Evolutionary conservation across 2,329 filamentous ascomycete genomes (phyloP).

Genomic region (Lojkania enalia): DNA sequence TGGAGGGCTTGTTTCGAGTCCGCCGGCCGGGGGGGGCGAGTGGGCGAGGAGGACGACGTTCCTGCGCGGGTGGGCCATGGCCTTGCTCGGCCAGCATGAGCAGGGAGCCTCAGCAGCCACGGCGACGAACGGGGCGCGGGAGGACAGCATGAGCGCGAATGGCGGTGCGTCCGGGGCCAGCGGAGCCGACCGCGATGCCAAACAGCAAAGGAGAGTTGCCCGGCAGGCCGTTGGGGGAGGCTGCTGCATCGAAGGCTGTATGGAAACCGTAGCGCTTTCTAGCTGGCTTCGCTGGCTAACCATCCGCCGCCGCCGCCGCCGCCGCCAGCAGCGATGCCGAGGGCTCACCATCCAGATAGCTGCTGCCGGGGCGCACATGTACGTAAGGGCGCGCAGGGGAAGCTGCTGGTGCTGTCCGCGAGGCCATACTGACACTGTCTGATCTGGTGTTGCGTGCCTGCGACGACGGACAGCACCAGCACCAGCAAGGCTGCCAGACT

Average conservation of each 20-base stretch:
- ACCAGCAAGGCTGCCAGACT: no score
- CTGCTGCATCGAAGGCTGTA: conserved; percentile 43
- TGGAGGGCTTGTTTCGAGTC: conserved; percentile 9
- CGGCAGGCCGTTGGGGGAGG: conserved; percentile 21
- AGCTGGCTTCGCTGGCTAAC: conserved; percentile 20
- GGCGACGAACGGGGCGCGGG: conserved; percentile 10
- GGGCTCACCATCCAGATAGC: no score
- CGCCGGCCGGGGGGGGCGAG: conserved; percentile 8
- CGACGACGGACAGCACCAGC: no score
- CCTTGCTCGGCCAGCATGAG: conserved; percentile 29
- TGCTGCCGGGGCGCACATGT: not conserved
- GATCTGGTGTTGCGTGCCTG: no score
- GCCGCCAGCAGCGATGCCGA: no score
- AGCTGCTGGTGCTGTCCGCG: not conserved
- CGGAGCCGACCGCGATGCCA: conserved; percentile 40
- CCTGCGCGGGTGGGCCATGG: conserved; percentile 13
- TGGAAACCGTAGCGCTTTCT: conserved; percentile 35
- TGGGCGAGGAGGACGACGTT: conserved; percentile 7
- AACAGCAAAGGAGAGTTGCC: conserved; percentile 14
- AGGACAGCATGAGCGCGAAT: conserved; percentile 33
- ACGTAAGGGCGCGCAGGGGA: not conserved
- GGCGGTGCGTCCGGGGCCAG: conserved; percentile 14
- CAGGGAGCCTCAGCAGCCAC: conserved; percentile 28
- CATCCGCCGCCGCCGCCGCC: conserved; percentile 1
- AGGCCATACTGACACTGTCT: no score